phyloP scores from a whole-genome alignment of 352 stramenopile genomes.

The Pythium aquatile region DNA sequence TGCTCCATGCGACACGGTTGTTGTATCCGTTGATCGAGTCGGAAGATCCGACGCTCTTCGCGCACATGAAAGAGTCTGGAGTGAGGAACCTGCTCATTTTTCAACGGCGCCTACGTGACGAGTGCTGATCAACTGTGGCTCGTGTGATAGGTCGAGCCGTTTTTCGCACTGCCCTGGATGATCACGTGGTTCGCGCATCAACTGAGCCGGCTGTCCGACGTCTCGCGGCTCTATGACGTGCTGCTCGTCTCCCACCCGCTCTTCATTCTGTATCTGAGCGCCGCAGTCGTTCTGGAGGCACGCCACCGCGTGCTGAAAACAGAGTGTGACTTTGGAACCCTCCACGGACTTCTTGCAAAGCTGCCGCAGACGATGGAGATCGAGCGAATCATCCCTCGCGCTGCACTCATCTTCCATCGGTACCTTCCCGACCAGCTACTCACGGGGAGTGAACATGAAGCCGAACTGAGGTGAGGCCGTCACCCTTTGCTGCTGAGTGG shows the following conservation, averaged over 20 bases:
- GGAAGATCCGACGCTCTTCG: conserved; percentile 61
- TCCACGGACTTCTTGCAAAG: conserved; percentile 73
- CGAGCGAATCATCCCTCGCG: conserved; percentile 56
- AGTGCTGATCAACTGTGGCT: neutral
- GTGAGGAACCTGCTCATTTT: conserved; percentile 30
- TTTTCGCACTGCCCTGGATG: conserved; percentile 92
- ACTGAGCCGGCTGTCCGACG: conserved; percentile 81
- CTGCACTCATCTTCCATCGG: conserved; percentile 57
- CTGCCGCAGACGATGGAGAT: conserved; percentile 74
- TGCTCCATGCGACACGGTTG: conserved; percentile 63
- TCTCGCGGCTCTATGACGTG: conserved; percentile 91
- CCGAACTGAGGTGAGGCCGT: conserved; percentile 14
- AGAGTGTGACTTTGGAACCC: conserved; percentile 74
- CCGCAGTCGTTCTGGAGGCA: conserved; percentile 66
- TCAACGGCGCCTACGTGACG: neutral
- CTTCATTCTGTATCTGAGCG: conserved; percentile 90
- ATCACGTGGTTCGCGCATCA: conserved; percentile 96
- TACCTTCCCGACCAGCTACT: conserved; percentile 42
- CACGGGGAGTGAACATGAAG: conserved; percentile 8
- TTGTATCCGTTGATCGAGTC: conserved; percentile 68
- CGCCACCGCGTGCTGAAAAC: conserved; percentile 59
- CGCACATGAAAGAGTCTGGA: conserved; percentile 59
- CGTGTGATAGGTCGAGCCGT: conserved; percentile 83
- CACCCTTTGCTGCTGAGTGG: no score
- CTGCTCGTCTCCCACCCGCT: conserved; percentile 92